A percentile compares a stretch with the other conserved stretches of the same genome.
phyloP scores from a whole-genome alignment of 352 stramenopile species.

The Phytophthora kernoviae region DNA sequence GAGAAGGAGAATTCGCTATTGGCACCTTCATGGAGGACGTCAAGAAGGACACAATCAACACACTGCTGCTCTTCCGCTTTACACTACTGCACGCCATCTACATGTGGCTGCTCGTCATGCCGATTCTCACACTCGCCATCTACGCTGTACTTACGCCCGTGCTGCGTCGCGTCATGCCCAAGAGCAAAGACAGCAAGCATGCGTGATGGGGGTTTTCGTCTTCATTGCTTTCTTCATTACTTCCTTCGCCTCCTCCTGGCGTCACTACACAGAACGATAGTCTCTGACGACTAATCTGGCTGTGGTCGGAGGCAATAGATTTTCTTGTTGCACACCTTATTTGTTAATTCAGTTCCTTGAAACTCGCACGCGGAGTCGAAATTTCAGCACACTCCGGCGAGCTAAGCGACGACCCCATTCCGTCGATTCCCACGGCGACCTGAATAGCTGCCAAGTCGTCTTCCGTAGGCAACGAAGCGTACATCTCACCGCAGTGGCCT shows the following conservation, averaged over 20 bases:
- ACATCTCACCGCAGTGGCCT: constrained; percentile 18
- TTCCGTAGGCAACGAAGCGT: constrained; percentile 25
- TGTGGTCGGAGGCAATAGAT: background rate
- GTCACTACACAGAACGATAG: too few species aligned
- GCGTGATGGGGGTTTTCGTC: constrained; percentile 17
- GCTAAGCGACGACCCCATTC: constrained; percentile 1
- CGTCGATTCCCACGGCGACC: constrained; percentile 10
- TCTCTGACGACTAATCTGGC: too few species aligned
- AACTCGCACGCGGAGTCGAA: constrained; percentile 15
- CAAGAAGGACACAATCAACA: constrained; percentile 75
- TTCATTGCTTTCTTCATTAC: constrained; percentile 8
- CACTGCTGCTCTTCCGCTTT: constrained; percentile 79
- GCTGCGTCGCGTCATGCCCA: constrained; percentile 70
- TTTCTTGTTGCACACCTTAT: constrained; percentile 1
- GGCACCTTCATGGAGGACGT: constrained; percentile 71
- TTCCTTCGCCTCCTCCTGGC: background rate
- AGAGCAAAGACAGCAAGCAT: constrained; percentile 51
- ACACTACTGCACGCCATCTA: constrained; percentile 81
- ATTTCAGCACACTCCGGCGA: constrained; percentile 12
- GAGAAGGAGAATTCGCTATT: constrained; percentile 68
- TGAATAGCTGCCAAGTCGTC: constrained; percentile 5
- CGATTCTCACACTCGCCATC: constrained; percentile 61
- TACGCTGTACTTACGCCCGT: constrained; percentile 75
- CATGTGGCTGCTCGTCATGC: constrained; percentile 74
- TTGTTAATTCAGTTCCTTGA: constrained; percentile 20